Percentiles rank a stretch among this genome's conserved stretches.
Conservation (phyloP, 352 stramenopile genomes). For the Pythium monospermum region DNA sequence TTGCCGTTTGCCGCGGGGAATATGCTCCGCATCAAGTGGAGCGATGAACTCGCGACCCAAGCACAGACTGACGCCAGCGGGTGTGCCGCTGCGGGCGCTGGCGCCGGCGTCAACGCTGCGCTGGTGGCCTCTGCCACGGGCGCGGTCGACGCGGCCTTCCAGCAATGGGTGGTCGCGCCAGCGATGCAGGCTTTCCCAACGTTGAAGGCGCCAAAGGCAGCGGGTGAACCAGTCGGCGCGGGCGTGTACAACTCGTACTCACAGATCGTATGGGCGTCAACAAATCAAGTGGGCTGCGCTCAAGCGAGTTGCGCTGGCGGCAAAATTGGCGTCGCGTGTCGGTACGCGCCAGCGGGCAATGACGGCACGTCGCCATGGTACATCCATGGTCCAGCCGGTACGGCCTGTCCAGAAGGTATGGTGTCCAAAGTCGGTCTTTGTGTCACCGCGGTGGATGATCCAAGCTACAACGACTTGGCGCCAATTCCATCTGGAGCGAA, state of each 20-base stretch:
- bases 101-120: slow-evolving; percentile 47
- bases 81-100: slow-evolving; percentile 31
- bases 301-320: slow-evolving; percentile 37
- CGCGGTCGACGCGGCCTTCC: slow-evolving; percentile 48
- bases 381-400: slow-evolving; percentile 39
- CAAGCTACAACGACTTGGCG: slow-evolving; percentile 42
- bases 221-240: slow-evolving; percentile 40
- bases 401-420: slow-evolving; percentile 45
- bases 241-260: slow-evolving; percentile 74
- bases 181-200: slow-evolving; percentile 41
- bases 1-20: slow-evolving; percentile 55
- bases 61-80: slow-evolving; percentile 33
- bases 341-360: slow-evolving; percentile 58
- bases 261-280: slow-evolving; percentile 63
- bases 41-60: slow-evolving; percentile 30
- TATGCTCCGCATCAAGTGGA: slow-evolving; percentile 70
- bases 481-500: slow-evolving; percentile 46
- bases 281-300: slow-evolving; percentile 58
- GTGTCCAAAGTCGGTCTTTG: slow-evolving; percentile 41
- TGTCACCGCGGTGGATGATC: slow-evolving; percentile 38
- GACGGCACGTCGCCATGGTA: slow-evolving; percentile 53
- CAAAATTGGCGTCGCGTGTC: slow-evolving; percentile 44
- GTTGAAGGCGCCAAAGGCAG: slow-evolving; percentile 34
- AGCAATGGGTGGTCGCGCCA: slow-evolving; percentile 54
- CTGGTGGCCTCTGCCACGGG: slow-evolving; percentile 19